Base-by-base conservation (phyloP, 768 basidiomycete genomes). In the Xerocomus potaroensis region DNA sequence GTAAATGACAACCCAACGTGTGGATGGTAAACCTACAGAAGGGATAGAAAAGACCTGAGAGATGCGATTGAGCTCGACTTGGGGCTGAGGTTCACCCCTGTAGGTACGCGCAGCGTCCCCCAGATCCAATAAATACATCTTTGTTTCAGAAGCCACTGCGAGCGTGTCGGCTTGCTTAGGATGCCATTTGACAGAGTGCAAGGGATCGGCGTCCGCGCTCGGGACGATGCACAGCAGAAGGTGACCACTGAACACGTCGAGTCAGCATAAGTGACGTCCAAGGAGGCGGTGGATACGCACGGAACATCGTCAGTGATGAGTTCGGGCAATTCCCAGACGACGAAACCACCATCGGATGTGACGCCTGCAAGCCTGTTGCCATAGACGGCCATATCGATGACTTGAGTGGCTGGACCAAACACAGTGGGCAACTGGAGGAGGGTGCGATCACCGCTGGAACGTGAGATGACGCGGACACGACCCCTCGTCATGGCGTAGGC, bases 401-500 rank as follows among this genome's bases (percentile, higher is more conserved):
- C 83, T 40, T 81, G 81, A 2, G 83, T 79, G 23, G 74, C 66
- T 5, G 68, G 61, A 0, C 78, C 77, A 68, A 91, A 90, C 23
- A 80, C 62, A 8, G 66, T 62, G 14, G 80, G 83, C 36, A 91
- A 72, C 58, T 90, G 86, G n/a, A 92, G 75, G 2, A 92, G 70
- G 7, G 90, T 91, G 43, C 90, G 83, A 64, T 91, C 88, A 30
- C 90, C 90, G 54, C 88, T 91, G 19, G 88, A 87, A 43, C 90
- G 79, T 18, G 89, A 91, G 49, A 91, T 92, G 42, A 92, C 85
- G 35, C 90, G 85, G 41, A 92, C 85, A 49, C 90, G 88, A 80
- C 85, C 87, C 70, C 84, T 81, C 5, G 86, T 91, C 90, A 92
- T 92, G 21, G 89, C 90, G 58, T 92, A 91, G 14, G 90, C 90